Percentiles rank a stretch among this genome's conserved stretches.
Conservation (phyloP, 2,329 filamentous ascomycete genomes). For the Ceratocystis smalleyi region DNA sequence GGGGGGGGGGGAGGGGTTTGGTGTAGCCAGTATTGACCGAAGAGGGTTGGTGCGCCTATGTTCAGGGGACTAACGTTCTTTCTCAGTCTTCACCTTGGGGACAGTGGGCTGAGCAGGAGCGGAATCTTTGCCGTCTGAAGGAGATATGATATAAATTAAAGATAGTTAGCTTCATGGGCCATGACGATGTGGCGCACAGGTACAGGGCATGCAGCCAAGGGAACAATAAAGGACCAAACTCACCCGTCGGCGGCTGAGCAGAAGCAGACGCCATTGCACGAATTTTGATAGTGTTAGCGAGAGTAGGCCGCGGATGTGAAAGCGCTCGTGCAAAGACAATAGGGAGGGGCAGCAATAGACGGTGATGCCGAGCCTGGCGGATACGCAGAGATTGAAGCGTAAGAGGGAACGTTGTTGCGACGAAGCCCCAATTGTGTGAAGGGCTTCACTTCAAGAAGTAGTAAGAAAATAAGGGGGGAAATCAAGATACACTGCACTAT, state of each 20-base stretch:
- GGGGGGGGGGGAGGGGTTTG: background rate
- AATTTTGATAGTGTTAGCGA: background rate
- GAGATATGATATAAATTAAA: background rate
- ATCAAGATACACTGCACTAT: background rate
- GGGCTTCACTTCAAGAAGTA: slow-evolving; percentile 8
- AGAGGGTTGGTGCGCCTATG: background rate
- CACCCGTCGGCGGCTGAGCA: slow-evolving; percentile 11
- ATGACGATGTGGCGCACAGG: background rate
- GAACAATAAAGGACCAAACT: background rate
- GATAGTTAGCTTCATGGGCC: background rate
- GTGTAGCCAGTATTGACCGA: background rate
- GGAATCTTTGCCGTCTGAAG: slow-evolving; percentile 19
- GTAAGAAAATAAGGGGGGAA: background rate
- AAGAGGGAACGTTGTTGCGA: slow-evolving; percentile 16
- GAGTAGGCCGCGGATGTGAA: background rate
- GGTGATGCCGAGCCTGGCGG: slow-evolving; percentile 10
- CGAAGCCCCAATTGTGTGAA: slow-evolving; percentile 13
- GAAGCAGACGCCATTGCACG: slow-evolving; percentile 15
- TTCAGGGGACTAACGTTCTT: slow-evolving; percentile 28
- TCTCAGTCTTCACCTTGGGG: slow-evolving; percentile 35
- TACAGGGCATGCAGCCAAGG: background rate
- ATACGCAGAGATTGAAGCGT: slow-evolving; percentile 16
- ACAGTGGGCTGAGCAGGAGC: slow-evolving; percentile 23
- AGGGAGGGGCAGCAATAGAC: slow-evolving; percentile 1
- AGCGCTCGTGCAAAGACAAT: slow-evolving; percentile 3